Evolutionary conservation across 805 yeast species (phyloP).

Genomic region (Myxozyma monticola): DNA sequence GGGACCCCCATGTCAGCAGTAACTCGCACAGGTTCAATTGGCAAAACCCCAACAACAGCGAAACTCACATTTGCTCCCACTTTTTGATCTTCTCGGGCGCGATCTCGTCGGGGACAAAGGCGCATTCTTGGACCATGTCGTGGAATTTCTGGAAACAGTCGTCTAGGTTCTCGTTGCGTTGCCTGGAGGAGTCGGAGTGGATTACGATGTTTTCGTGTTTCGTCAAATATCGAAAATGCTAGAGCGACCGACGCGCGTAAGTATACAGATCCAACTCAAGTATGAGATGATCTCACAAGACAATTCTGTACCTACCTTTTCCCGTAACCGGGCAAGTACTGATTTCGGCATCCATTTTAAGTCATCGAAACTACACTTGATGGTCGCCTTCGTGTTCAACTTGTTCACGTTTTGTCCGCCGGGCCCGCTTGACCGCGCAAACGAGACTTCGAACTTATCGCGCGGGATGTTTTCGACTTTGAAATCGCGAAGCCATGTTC

Average conservation of each 20-base stretch:
- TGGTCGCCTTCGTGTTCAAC: constrained; percentile 61
- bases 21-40: neutral
- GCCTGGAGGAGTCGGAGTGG: constrained; percentile 60
- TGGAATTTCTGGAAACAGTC: constrained; percentile 63
- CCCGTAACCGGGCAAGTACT: constrained; percentile 46
- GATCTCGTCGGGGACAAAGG: constrained; percentile 41
- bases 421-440: constrained; percentile 71
- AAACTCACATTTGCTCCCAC: constrained; percentile 20
- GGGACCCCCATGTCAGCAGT: neutral
- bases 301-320: constrained; percentile 28
- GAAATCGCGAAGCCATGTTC: constrained; percentile 47
- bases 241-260: too few relatives aligned
- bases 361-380: constrained; percentile 50
- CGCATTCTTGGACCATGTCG: constrained; percentile 50
- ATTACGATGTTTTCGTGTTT: constrained; percentile 57
- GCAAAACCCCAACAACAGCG: neutral
- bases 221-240: constrained; percentile 54
- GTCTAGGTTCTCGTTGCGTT: constrained; percentile 56
- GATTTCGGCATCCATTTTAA: constrained; percentile 62
- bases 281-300: too few relatives aligned
- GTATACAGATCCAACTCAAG: too few relatives aligned
- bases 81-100: constrained; percentile 5
- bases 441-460: constrained; percentile 47
- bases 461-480: constrained; percentile 46
- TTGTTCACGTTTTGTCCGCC: constrained; percentile 90